Evolutionary conservation across 768 basidiomycete species (phyloP), one percentile per base, ranked within the genome.

Genomic region (Amanita rubescens): DNA sequence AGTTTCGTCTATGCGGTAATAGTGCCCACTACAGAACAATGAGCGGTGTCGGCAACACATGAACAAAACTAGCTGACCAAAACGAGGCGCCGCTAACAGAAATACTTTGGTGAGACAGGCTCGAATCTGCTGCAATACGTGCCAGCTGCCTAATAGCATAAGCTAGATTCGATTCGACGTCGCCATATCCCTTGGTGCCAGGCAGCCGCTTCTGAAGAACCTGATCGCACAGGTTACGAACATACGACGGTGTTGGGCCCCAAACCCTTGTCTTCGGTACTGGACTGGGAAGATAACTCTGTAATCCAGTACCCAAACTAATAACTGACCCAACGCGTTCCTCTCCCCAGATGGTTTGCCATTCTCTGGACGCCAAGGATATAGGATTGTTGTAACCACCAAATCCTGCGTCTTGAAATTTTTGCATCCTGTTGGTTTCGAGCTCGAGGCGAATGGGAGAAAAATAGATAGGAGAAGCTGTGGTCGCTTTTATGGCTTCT

Each of bases 351-450:
- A 62, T 24, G 3, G 45, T 30, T 24, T 55, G 34, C 5, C 24
- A 35, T 54, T 65, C 66, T 14, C 45, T 44, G 5, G 27, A 27
- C 3, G 60, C 54, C 9, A 64, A 47, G 10, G 54, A 53, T 12
- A 58, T 49, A 1, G 64, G 64, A 38, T 60, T 64, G 39, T 62
- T 63, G 50, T 62, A 65, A 0, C 64, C 66, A 27, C 61, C 59
- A 45, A 62, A 61, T 1, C 60, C 62, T 0, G 64, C 51, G 43
- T 65, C 66, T 3, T 57, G 58, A 53, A 61, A 67, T 10, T 27
- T 34, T 41, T 56, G 55, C 37, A 59, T 53, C 35, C 51, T 57
- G 24, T 45, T 33, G n/a, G 57, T 51, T 22, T 57, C 32, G 32
- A 60, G 12, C 17, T 57, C 32, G 32, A 60, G 12, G 7, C 48